Base-by-base conservation (phyloP, 1,139 yeast genomes). In the Blastobotrys malaysiensis region DNA sequence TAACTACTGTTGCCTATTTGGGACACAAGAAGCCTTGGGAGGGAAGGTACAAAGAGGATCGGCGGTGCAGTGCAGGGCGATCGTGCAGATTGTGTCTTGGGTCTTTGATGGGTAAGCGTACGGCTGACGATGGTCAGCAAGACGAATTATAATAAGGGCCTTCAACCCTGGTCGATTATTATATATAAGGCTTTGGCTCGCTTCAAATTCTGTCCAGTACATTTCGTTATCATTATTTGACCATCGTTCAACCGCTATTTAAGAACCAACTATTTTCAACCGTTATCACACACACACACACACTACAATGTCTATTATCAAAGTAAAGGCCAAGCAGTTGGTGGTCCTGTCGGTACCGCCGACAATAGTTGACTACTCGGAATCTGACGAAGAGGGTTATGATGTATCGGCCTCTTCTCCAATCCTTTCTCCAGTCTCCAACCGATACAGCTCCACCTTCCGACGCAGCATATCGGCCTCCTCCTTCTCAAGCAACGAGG, bases 271-370 rank as follows among this genome's bases (percentile, higher is more conserved):
- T 13, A 31, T 3, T n/a, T 31, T 13, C 16, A 13, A 31, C 16
- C 3, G 5, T 11, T 9, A 26, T 13, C 7, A 9, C 31, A 26
- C 31, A 26, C 31, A 3, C 7, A 26, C 31, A 26, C 3, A 11
- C n/a, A 44, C 9, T 9, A 48, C 44, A 46, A 43, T 46, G 11
- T 45, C 51, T 19, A 48, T 54, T 9, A 51, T 53, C 6, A 27
- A 49, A 20, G 48, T 54, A n/a, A 27, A 46, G 24, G 57, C 57
- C 13, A 54, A 52, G 27, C 44, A 50, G 9, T 31, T 54, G 39
- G 49, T 54, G 36, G 54, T 54, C 16, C 50, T 54, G 9, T 26
- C 53, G 3, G 51, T 52, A n/a, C 51, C 49, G 11, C 54, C 57
- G 5, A 49, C 52, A n/a, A 16, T 44, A 9, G 9, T 44, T 44